A percentile compares a stretch with the other conserved stretches of the same genome.
phyloP scores from a whole-genome alignment of 805 yeast genomes.

The Starmerella stigmatis region DNA sequence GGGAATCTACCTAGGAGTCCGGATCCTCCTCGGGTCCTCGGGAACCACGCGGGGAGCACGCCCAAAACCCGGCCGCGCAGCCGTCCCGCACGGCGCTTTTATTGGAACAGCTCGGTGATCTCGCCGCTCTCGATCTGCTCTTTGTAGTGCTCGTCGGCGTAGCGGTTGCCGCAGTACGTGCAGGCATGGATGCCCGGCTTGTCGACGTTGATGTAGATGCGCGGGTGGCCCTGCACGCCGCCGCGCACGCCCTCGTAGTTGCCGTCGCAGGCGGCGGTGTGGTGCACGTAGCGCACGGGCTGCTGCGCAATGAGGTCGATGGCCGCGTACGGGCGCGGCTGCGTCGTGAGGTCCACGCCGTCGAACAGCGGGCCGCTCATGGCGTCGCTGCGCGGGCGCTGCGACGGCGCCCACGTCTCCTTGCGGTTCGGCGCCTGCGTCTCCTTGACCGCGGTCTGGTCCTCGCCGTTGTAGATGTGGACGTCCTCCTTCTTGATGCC shows the following conservation, averaged over 20 bases:
- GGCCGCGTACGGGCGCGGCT: slow-evolving; percentile 76
- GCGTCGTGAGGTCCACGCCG: slow-evolving; percentile 54
- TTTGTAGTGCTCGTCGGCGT: slow-evolving; percentile 25
- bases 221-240: slow-evolving; percentile 71
- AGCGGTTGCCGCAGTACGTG: slow-evolving; percentile 50
- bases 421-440: slow-evolving; percentile 70
- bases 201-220: slow-evolving; percentile 69
- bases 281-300: slow-evolving; percentile 55
- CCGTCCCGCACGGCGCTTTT: background rate
- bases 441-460: slow-evolving; percentile 22
- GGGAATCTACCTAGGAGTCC: too few relatives aligned
- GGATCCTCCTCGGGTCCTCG: too few relatives aligned
- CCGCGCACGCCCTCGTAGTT: slow-evolving; percentile 38
- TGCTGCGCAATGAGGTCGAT: slow-evolving; percentile 68
- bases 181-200: slow-evolving; percentile 62
- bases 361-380: slow-evolving; percentile 56
- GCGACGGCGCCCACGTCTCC: slow-evolving; percentile 61
- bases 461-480: slow-evolving; percentile 21
- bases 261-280: slow-evolving; percentile 76
- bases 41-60: too few relatives aligned
- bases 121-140: slow-evolving; percentile 23
- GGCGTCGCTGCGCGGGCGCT: slow-evolving; percentile 49
- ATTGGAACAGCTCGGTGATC: slow-evolving; percentile 16
- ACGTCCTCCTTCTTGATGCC: slow-evolving; percentile 12
- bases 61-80: too few relatives aligned